Conservation (phyloP, 2,329 filamentous ascomycete genomes). For the Fusarium burgessii region DNA sequence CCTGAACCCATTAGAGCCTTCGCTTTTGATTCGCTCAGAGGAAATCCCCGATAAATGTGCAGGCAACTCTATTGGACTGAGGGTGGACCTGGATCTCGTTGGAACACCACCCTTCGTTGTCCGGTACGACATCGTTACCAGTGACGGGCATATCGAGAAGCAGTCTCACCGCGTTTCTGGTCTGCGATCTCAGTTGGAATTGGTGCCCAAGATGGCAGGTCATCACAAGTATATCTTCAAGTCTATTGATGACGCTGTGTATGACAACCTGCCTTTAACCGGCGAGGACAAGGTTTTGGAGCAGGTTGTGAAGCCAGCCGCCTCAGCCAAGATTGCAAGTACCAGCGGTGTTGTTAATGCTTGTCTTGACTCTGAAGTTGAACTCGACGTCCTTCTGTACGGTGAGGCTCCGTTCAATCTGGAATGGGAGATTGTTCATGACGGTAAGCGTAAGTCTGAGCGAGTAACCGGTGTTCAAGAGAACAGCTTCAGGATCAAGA, state of each 20-base stretch:
- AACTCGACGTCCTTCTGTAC: constrained; percentile 78
- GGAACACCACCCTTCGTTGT: constrained; percentile 94
- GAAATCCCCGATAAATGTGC: constrained; percentile 96
- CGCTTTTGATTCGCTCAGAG: constrained; percentile 77
- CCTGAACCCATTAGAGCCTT: constrained; percentile 89
- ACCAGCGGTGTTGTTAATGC: constrained; percentile 69
- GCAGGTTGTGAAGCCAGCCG: constrained; percentile 93
- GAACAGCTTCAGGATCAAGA: constrained; percentile 77
- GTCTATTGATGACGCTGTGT: constrained; percentile 84
- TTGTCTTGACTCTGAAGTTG: constrained; percentile 85
- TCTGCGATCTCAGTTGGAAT: constrained; percentile 84
- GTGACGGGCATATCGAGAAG: constrained; percentile 65
- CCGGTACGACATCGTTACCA: constrained; percentile 76
- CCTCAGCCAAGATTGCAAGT: constrained; percentile 78
- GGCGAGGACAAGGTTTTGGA: constrained; percentile 75
- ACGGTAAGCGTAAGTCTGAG: constrained; percentile 82
- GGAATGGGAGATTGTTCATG: constrained; percentile 93
- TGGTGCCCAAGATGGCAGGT: constrained; percentile 84
- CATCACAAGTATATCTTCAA: constrained; percentile 89
- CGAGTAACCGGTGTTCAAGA: constrained; percentile 72
- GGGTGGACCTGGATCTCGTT: constrained; percentile 88
- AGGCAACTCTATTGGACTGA: constrained; percentile 89
- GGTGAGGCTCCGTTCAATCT: constrained; percentile 90
- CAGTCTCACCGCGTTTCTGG: constrained; percentile 72
- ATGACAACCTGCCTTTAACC: constrained; percentile 73